Evolutionary conservation across 352 stramenopile species (phyloP), one percentile per base, ranked within the genome.

Genomic region (Globisporangium recalcitrans): DNA sequence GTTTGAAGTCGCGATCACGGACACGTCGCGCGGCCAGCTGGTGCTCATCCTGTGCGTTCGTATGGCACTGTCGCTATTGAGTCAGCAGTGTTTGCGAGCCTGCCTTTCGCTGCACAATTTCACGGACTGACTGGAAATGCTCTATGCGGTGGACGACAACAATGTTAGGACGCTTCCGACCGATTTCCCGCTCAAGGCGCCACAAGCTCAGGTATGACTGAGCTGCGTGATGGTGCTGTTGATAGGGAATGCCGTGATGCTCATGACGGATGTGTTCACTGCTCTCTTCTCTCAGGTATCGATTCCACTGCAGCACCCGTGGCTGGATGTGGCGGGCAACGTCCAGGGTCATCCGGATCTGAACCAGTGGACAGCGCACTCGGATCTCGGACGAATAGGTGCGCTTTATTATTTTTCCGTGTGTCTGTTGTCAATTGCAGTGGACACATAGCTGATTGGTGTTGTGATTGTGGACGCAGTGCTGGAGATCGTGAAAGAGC

Each of bases 281-380:
- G n/a, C 7, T 10, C 2, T 2, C 3, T 26, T 5, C 40, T 27
- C 26, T 2, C 63, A 93, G 85, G 62, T 76, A 10, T 92, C 85
- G 8, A 77, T 90, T 22, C 74, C 81, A 0, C 31, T 94, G 64
- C 81, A 90, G 62, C 82, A 94, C 64, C 77, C 72, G 44, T 88
- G 82, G 78, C 66, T 94, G 9, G 85, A 94, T 68, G 64, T 77
- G 16, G 73, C 70, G 16, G 84, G 85, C 13, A 90, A 85, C 47
- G 85, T 94, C 9, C 72, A 85, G 24, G 73, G 78, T 0, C 82
- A 94, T 60, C 68, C 77, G 16, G 85, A 94, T 57, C 58, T 94
- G 21, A 89, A 78, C 63, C 81, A 86, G 54, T 94, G 85, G 85
- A 91, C 82, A 2, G 82, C 80, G 19, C 85, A 94, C 71, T 91